These are phyloP conservation scores for Phytophthora megakarya DNA, from an alignment of 352 stramenopile genomes.

Conservation along the genomic window DNA sequence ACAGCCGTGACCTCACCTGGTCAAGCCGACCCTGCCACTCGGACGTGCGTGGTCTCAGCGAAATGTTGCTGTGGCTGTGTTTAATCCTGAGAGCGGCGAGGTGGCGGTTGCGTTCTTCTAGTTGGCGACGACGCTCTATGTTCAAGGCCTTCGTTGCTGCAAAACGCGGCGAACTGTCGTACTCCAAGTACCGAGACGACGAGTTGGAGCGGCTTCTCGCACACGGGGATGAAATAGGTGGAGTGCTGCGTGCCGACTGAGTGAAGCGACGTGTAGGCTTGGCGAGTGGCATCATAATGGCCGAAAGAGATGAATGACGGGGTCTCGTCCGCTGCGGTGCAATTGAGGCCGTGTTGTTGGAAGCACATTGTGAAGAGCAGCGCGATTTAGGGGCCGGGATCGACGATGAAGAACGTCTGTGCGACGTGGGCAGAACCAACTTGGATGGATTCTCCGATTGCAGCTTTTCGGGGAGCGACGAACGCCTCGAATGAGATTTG, in stretches of 20 bases:
- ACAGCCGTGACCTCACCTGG: conserved; percentile 26
- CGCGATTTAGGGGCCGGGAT: conserved; percentile 10
- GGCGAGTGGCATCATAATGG: neutral
- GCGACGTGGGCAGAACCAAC: conserved; percentile 11
- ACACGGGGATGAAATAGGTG: conserved; percentile 7
- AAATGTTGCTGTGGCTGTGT: conserved; percentile 4
- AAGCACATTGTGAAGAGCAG: conserved; percentile 1
- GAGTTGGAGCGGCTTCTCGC: conserved; percentile 14
- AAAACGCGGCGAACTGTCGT: conserved; percentile 42
- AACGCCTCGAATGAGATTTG: conserved; percentile 22
- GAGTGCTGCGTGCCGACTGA: neutral
- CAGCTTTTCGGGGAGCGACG: conserved; percentile 12
- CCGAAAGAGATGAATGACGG: conserved; percentile 21
- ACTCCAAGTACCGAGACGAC: conserved; percentile 41
- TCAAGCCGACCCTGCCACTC: conserved; percentile 21
- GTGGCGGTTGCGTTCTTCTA: conserved; percentile 40
- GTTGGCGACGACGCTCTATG: conserved; percentile 38
- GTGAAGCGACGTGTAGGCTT: conserved; percentile 22
- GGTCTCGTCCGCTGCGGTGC: neutral
- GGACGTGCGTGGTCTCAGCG: conserved; percentile 11
- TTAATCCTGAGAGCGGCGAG: conserved; percentile 20
- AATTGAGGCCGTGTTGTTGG: neutral
- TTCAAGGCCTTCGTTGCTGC: conserved; percentile 43
- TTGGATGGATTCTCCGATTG: conserved; percentile 13
- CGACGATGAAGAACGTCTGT: conserved; percentile 7